A percentile compares a stretch with the other conserved stretches of the same genome.
phyloP scores from a whole-genome alignment of 768 basidiomycete genomes.

The Leccinum boreale region DNA sequence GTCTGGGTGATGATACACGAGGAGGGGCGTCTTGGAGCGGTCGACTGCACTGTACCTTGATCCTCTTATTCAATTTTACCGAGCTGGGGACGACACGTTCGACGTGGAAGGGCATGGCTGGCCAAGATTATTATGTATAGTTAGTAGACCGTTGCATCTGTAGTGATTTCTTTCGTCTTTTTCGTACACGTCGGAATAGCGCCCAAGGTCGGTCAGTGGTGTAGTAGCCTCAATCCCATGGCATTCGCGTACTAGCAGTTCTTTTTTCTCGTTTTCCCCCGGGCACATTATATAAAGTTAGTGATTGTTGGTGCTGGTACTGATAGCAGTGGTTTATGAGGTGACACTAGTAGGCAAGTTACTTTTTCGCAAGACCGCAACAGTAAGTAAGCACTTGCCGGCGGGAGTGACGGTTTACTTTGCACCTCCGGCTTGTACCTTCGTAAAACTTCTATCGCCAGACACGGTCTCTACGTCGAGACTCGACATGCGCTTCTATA shows the following conservation, averaged over 20 bases:
- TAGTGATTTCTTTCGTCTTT: constrained; percentile 23
- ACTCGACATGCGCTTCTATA: constrained; percentile 56
- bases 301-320: background rate
- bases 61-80: constrained; percentile 12
- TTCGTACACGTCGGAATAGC: constrained; percentile 1
- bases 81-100: constrained; percentile 9
- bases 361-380: too few species aligned
- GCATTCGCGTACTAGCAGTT: background rate
- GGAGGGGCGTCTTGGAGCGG: background rate
- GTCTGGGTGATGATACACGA: background rate
- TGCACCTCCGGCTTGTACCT: background rate
- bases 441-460: background rate
- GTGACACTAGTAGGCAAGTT: background rate
- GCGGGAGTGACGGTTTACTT: background rate
- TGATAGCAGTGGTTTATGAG: background rate
- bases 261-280: background rate
- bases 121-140: constrained; percentile 18
- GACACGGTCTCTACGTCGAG: background rate
- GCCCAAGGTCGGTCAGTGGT: background rate
- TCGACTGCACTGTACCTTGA: constrained; percentile 8
- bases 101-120: constrained; percentile 3
- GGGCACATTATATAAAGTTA: background rate
- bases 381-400: background rate
- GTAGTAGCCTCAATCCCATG: background rate
- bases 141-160: constrained; percentile 28